Percentiles rank a stretch among this genome's conserved stretches.
These are phyloP conservation scores for Solanum phureja DNA, from an alignment of 257 asterid genomes.

Conservation along the genomic window DNA sequence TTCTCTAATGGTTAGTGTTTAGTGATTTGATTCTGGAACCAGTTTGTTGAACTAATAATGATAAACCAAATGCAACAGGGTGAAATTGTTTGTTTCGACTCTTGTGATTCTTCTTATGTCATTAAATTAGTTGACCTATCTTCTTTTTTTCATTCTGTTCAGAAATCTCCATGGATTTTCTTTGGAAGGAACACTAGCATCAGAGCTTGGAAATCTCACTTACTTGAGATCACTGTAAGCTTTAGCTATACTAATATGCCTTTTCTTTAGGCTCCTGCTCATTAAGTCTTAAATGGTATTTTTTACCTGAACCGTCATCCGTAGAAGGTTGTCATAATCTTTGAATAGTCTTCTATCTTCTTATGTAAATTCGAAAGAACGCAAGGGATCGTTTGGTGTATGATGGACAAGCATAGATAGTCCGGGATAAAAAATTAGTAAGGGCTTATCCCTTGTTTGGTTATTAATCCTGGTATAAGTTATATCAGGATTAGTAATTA, in stretches of 20 bases:
- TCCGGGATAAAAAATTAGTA: neutral
- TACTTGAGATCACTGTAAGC: conserved; percentile 70
- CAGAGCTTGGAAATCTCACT: conserved; percentile 70
- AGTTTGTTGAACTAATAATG: neutral
- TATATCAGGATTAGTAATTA: neutral
- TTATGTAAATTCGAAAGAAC: neutral
- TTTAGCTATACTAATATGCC: neutral
- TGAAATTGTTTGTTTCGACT: neutral
- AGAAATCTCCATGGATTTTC: conserved; percentile 69
- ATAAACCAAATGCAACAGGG: neutral
- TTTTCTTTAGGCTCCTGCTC: neutral
- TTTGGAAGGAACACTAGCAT: conserved; percentile 60
- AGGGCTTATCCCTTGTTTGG: neutral
- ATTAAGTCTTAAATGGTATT: neutral
- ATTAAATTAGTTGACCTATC: neutral
- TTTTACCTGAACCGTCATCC: neutral
- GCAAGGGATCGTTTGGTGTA: neutral
- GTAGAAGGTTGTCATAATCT: neutral
- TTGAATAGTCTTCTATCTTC: neutral
- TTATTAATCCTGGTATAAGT: neutral
- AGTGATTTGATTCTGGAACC: neutral
- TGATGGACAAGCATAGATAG: neutral
- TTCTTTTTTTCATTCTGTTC: neutral
- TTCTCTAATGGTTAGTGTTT: neutral
- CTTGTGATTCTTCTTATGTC: neutral